These are phyloP conservation scores for Citrus australasica DNA, from an alignment of 345 rosid species.

Conservation along the genomic window DNA sequence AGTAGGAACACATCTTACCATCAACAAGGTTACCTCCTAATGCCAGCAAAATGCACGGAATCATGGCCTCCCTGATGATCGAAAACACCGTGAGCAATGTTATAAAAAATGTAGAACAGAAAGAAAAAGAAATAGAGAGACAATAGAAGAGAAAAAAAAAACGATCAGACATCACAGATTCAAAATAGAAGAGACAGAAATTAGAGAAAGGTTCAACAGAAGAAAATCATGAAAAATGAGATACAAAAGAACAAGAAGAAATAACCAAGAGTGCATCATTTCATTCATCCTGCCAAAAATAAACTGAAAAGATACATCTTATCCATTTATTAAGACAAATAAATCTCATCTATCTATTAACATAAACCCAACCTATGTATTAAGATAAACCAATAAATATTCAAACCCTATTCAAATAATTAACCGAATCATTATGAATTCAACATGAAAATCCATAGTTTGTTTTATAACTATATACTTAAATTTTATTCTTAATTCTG, in stretches of 20 bases:
- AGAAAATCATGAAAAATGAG: not conserved
- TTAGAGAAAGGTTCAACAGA: not conserved
- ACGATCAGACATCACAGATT: not conserved
- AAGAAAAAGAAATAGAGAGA: not conserved
- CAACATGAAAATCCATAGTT: not conserved
- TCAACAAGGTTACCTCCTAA: conserved; percentile 96
- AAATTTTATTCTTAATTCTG: not conserved
- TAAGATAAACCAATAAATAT: not conserved
- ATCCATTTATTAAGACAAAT: too few species aligned
- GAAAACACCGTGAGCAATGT: conserved; percentile 3
- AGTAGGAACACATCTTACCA: conserved; percentile 39
- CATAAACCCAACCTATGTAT: not conserved
- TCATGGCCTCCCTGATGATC: conserved; percentile 84
- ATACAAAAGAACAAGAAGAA: not conserved
- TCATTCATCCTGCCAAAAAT: not conserved
- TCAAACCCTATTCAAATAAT: not conserved
- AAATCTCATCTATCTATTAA: not conserved
- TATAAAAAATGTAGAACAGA: not conserved
- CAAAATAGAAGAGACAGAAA: not conserved
- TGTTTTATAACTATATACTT: not conserved
- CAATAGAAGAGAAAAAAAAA: not conserved
- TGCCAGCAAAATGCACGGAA: conserved; percentile 92
- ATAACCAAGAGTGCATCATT: not conserved
- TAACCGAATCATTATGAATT: not conserved
- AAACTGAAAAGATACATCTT: not conserved